Base-by-base conservation (phyloP, 208 protist genomes). In the Angomonas deanei region DNA sequence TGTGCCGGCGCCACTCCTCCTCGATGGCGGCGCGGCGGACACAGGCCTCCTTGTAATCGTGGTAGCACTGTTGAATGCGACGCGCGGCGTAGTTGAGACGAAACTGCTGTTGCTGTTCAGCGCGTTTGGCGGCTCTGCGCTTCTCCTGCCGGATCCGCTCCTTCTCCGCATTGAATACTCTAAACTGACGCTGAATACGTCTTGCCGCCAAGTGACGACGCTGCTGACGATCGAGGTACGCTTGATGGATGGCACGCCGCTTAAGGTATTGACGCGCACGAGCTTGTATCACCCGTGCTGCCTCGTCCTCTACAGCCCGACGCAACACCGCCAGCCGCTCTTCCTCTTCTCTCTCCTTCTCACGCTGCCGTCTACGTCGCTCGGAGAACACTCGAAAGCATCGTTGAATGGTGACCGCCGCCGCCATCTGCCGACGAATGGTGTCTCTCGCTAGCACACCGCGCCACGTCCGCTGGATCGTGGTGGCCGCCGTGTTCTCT, bases 151-250 rank as follows among this genome's bases (percentile, higher is more conserved):
- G 8, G 17, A 23, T 3, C 23, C 19, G 42, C 23, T 50, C 42
- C 42, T 50, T 50, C 23, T 50, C 42, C 19, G 42, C 50, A 47
- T 83, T 63, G 72, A 75, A 84, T 39, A 46, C 74, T 28, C 83
- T 76, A 67, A 84, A 96, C 26, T 42, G 86, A 10, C 83, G 81
- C 68, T 96, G 88, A 54, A 96, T 94, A 3, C 57, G 72, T 36
- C 84, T 70, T 11, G 88, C 88, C 4, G 86, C 77, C 58, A 82
- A 85, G 64, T 72, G 76, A 23, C 61, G 62, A 3, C 85, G 87
- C 46, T 73, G 68, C 48, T 76, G 71, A 3, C 47, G 28, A 3
- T 83, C 85, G 27, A 70, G 27, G 64, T 88, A 91, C 58, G 73
- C 64, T 15, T 82, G 74, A 19, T 57, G 61, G 36, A 94, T 86